Evolutionary conservation across 2,329 filamentous ascomycete genomes (phyloP).

Genomic region (Curvularia lunata): DNA sequence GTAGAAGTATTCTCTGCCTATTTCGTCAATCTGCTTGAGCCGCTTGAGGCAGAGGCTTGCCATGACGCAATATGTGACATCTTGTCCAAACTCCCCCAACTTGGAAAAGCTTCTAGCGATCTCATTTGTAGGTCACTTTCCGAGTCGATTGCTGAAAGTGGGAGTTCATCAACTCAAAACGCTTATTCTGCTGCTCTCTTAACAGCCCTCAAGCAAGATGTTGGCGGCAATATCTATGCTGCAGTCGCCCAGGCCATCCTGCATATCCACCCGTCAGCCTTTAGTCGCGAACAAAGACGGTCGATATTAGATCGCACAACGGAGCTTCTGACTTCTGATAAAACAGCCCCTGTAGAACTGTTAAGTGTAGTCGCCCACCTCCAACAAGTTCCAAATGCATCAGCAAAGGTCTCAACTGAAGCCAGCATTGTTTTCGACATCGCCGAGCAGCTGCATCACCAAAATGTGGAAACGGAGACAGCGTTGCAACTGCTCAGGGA

Average conservation of each 20-base stretch:
- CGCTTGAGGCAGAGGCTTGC: slow-evolving; percentile 24
- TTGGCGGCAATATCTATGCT: slow-evolving; percentile 12
- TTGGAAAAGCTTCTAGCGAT: slow-evolving; percentile 14
- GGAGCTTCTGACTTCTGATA: slow-evolving; percentile 19
- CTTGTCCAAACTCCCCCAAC: slow-evolving; percentile 24
- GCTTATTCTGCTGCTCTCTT: slow-evolving; percentile 31
- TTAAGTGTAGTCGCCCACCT: slow-evolving; percentile 41
- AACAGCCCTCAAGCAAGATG: slow-evolving; percentile 16
- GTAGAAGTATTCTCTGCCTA: slow-evolving; percentile 38
- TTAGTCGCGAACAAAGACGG: slow-evolving; percentile 44
- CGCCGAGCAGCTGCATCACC: slow-evolving; percentile 32
- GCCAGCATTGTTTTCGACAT: slow-evolving; percentile 36
- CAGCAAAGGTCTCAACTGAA: slow-evolving; percentile 41
- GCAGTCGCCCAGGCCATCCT: slow-evolving; percentile 29
- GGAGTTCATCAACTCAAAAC: slow-evolving; percentile 26
- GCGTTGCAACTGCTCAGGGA: slow-evolving; percentile 33
- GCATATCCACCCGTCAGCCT: slow-evolving; percentile 30
- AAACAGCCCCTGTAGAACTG: slow-evolving; percentile 15
- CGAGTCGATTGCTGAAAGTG: slow-evolving; percentile 29
- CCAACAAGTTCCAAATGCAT: slow-evolving; percentile 47
- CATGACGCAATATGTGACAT: slow-evolving; percentile 27
- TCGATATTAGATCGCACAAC: slow-evolving; percentile 39
- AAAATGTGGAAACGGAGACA: slow-evolving; percentile 18
- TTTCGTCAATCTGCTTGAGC: slow-evolving; percentile 33
- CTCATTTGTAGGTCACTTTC: slow-evolving; percentile 28